Percentiles rank a stretch among this genome's conserved stretches.
phyloP scores from a whole-genome alignment of 345 rosid genomes.

The Populus davidiana region DNA sequence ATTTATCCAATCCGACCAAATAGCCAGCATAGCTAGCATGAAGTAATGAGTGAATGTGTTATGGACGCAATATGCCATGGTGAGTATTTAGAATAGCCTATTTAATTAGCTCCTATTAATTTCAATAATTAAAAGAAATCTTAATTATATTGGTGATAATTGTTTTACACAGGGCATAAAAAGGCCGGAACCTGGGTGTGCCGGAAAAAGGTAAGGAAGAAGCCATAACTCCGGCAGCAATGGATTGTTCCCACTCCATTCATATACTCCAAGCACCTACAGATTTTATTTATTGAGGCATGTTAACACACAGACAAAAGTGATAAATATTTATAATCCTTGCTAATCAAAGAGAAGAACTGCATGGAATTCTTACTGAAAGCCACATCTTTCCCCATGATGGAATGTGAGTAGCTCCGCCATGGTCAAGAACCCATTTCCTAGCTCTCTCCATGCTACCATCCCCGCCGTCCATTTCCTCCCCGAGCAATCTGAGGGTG shows the following conservation, averaged over 20 bases:
- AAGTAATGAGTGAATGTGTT: no score
- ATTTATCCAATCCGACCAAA: no score
- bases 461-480: conserved; percentile 35
- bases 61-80: no score
- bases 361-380: conserved; percentile 32
- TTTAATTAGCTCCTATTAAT: no score
- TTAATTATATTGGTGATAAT: no score
- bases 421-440: conserved; percentile 57
- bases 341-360: background rate
- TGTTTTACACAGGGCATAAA: no score
- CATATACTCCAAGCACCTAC: conserved; percentile 67
- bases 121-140: no score
- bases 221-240: conserved; percentile 69
- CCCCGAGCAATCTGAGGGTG: conserved; percentile 52
- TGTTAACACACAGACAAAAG: no score
- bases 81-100: no score
- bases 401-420: conserved; percentile 60
- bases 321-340: background rate
- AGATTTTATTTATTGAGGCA: background rate
- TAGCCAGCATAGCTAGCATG: no score
- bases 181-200: conserved; percentile 47
- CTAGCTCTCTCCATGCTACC: conserved; percentile 46
- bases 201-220: conserved; percentile 49
- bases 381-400: conserved; percentile 87
- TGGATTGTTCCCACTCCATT: conserved; percentile 77